These are phyloP conservation scores for Phlegmacium glaucopus DNA, from an alignment of 768 basidiomycete genomes.

Conservation along the genomic window DNA sequence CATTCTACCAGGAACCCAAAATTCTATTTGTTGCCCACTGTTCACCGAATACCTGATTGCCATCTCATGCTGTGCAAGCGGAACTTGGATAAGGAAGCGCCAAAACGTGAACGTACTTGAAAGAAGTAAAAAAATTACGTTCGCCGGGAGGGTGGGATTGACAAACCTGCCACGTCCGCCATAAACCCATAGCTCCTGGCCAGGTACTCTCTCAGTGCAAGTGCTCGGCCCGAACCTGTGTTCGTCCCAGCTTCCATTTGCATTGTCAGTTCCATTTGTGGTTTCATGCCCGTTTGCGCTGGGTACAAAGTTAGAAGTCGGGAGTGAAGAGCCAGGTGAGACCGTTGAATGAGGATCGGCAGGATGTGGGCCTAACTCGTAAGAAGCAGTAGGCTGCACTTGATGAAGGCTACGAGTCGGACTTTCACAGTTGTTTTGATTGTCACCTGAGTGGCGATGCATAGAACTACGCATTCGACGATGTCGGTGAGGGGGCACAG, in stretches of 20 bases:
- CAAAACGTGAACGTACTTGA: slow-evolving; percentile 87
- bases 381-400: slow-evolving; percentile 29
- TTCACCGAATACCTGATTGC: slow-evolving; percentile 80
- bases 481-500: slow-evolving; percentile 12
- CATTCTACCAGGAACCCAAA: slow-evolving; percentile 74
- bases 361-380: slow-evolving; percentile 69
- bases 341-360: slow-evolving; percentile 64
- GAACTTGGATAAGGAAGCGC: slow-evolving; percentile 86
- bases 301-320: slow-evolving; percentile 7
- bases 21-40: slow-evolving; percentile 68
- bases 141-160: not conserved
- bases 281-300: not conserved
- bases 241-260: slow-evolving; percentile 8
- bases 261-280: slow-evolving; percentile 15
- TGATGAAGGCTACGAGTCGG: slow-evolving; percentile 1
- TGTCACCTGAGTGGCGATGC: slow-evolving; percentile 4
- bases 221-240: slow-evolving; percentile 27
- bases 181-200: slow-evolving; percentile 75
- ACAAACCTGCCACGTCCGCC: slow-evolving; percentile 51
- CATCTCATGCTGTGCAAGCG: slow-evolving; percentile 70
- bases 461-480: not conserved
- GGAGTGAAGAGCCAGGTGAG: slow-evolving; percentile 21
- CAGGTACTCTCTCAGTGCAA: slow-evolving; percentile 42
- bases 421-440: not conserved
- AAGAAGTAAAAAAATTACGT: not conserved